A percentile compares a stretch with the other conserved stretches of the same genome.
phyloP scores from a whole-genome alignment of 2,329 filamentous ascomycete genomes.

The Scedosporium aurantiacum region DNA sequence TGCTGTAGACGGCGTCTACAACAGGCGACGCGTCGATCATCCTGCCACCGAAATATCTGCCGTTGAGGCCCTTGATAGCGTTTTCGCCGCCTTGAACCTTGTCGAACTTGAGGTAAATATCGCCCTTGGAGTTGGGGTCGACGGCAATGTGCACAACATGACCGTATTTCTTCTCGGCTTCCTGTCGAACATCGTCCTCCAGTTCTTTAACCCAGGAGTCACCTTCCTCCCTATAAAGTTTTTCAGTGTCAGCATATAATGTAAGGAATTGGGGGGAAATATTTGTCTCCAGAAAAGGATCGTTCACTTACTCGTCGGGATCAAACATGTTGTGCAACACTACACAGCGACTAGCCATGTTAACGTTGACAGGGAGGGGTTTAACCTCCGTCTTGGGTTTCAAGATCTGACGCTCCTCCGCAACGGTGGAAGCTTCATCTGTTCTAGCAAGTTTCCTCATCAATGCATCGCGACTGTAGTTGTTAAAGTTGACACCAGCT shows the following conservation, averaged over 20 bases:
- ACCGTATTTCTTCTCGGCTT: conserved; percentile 93
- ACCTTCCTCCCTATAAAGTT: conserved; percentile 58
- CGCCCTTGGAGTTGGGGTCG: conserved; percentile 86
- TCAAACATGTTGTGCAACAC: conserved; percentile 95
- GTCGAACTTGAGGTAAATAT: conserved; percentile 98
- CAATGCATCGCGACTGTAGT: conserved; percentile 94
- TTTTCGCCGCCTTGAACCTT: conserved; percentile 91
- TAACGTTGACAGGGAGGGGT: conserved; percentile 72
- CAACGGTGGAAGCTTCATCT: conserved; percentile 57
- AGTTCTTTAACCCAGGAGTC: conserved; percentile 87
- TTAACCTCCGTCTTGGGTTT: conserved; percentile 73
- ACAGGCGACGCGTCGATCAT: conserved; percentile 92
- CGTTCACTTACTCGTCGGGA: conserved; percentile 64
- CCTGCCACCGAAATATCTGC: conserved; percentile 85
- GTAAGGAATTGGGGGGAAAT: background rate
- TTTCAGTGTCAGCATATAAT: conserved; percentile 20
- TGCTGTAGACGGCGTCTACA: conserved; percentile 98
- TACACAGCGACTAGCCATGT: conserved; percentile 87
- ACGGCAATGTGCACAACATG: conserved; percentile 94
- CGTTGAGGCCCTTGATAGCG: conserved; percentile 94
- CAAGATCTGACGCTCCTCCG: conserved; percentile 57
- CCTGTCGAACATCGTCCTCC: conserved; percentile 82
- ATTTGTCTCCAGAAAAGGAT: background rate
- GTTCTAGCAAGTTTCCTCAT: conserved; percentile 97
- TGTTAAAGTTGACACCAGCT: conserved; percentile 97